Evolutionary conservation across 225 moss, liverwort and hornwort species (phyloP).

Genomic region (Anthoceros angustus): DNA sequence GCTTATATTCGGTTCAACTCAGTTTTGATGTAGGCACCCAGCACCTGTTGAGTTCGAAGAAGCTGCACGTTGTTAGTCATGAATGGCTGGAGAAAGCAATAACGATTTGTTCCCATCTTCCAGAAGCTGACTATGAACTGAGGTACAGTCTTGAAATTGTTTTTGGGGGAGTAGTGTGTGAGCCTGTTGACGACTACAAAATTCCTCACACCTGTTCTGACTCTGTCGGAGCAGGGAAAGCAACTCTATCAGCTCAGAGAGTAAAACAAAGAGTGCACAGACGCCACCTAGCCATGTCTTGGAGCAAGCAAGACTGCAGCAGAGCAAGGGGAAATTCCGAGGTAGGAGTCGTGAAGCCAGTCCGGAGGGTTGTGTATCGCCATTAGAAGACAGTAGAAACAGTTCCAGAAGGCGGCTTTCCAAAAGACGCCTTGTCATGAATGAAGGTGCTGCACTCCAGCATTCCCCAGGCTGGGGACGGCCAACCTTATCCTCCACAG

Average conservation of each 20-base stretch:
- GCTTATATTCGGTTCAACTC: conserved; percentile 7
- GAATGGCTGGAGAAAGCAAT: conserved; percentile 62
- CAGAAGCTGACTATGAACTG: conserved; percentile 39
- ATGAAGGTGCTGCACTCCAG: neutral
- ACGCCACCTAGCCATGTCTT: neutral
- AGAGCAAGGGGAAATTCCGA: neutral
- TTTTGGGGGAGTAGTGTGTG: too few species aligned
- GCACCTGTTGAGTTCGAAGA: conserved; percentile 31
- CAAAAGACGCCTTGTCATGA: neutral
- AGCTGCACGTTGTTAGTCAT: conserved; percentile 58
- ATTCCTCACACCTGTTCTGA: neutral
- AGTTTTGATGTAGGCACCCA: conserved; percentile 38
- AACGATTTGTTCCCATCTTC: conserved; percentile 23
- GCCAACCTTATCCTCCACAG: too few species aligned
- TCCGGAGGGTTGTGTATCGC: neutral
- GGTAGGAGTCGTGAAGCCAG: neutral
- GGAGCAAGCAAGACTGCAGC: neutral
- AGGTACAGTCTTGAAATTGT: conserved; percentile 20
- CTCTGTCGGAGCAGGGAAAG: neutral
- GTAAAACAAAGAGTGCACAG: neutral
- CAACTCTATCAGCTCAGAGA: neutral
- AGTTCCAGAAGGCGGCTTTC: neutral
- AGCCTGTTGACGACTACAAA: too few species aligned
- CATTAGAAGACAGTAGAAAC: neutral
- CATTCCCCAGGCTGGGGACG: neutral